A percentile compares a stretch with the other conserved stretches of the same genome.
Evolutionary conservation across 2,329 filamentous ascomycete species (phyloP).

Genomic region (Apiospora phragmitis): DNA sequence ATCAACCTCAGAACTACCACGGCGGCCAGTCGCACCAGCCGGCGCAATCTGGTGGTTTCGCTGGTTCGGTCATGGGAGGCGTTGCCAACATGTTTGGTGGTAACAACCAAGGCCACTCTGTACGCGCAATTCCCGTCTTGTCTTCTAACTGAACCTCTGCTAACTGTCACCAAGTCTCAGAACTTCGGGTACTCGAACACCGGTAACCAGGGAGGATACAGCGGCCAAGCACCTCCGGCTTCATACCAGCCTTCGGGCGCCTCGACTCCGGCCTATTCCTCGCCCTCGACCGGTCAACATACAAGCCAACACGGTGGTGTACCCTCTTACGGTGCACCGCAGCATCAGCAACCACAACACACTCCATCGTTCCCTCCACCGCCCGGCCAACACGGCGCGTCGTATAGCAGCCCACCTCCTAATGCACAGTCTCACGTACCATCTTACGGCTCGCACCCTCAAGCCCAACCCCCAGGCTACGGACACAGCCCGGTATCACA

Average conservation of each 20-base stretch:
- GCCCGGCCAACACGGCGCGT: conserved; percentile 26
- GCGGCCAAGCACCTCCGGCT: conserved; percentile 62
- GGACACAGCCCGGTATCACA: conserved; percentile 31
- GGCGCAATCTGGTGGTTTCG: conserved; percentile 48
- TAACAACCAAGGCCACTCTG: conserved; percentile 42
- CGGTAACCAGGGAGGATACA: conserved; percentile 55
- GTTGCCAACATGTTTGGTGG: conserved; percentile 55
- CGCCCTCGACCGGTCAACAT: conserved; percentile 19
- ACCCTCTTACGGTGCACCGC: conserved; percentile 17
- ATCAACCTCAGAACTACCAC: conserved; percentile 49
- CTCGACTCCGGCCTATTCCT: conserved; percentile 30
- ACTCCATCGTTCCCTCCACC: conserved; percentile 22
- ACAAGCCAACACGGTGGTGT: conserved; percentile 16
- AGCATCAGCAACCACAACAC: conserved; percentile 8
- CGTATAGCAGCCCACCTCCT: conserved; percentile 25
- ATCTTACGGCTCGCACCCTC: conserved; percentile 17
- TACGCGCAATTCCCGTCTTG: conserved; percentile 26
- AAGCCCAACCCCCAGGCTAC: conserved; percentile 26
- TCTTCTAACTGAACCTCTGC: not conserved
- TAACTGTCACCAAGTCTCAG: conserved; percentile 40
- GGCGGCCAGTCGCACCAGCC: conserved; percentile 42
- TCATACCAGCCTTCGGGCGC: conserved; percentile 52
- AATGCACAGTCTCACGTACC: conserved; percentile 8
- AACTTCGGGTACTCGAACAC: conserved; percentile 65
- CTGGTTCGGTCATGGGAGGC: conserved; percentile 55